phyloP scores from a whole-genome alignment of 179 eudicot species.

The Sideroxylon spinosum region DNA sequence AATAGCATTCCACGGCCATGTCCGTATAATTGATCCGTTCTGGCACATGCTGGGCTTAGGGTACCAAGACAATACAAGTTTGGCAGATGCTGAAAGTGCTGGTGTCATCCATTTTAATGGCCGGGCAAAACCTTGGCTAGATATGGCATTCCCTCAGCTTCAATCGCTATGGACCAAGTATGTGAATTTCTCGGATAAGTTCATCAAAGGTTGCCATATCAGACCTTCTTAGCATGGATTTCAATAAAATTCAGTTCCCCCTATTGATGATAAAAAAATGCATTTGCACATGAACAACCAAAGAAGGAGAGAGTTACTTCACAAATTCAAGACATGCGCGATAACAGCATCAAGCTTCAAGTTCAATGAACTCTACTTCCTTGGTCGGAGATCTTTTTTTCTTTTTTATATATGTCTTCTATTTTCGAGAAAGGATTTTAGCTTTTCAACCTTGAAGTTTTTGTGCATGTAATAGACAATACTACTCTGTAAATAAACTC shows the following conservation, averaged over 20 bases:
- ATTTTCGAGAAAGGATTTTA: background rate
- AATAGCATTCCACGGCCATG: conserved; percentile 82
- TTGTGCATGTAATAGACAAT: conserved; percentile 11
- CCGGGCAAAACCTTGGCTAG: conserved; percentile 93
- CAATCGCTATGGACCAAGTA: conserved; percentile 79
- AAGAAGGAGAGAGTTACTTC: conserved; percentile 23
- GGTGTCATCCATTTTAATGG: conserved; percentile 92
- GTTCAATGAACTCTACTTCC: conserved; percentile 26
- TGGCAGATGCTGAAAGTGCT: conserved; percentile 66
- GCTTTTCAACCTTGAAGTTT: conserved; percentile 4
- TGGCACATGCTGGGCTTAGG: conserved; percentile 99
- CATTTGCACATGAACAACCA: conserved; percentile 23
- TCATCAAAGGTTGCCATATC: conserved; percentile 73
- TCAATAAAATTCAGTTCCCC: conserved; percentile 3
- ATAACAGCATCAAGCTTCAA: conserved; percentile 25
- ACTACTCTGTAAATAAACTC: conserved; percentile 25
- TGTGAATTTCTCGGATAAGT: conserved; percentile 66
- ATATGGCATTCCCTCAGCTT: conserved; percentile 81
- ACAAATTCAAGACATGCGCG: conserved; percentile 11
- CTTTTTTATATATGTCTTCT: conserved; percentile 11
- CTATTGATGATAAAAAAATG: conserved; percentile 3
- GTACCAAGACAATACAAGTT: conserved; percentile 77
- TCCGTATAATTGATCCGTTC: conserved; percentile 61
- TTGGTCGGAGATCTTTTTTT: conserved; percentile 24
- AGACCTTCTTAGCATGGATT: conserved; percentile 37